phyloP scores from a whole-genome alignment of 2,329 filamentous ascomycete genomes.

The Diaporthe sp. region DNA sequence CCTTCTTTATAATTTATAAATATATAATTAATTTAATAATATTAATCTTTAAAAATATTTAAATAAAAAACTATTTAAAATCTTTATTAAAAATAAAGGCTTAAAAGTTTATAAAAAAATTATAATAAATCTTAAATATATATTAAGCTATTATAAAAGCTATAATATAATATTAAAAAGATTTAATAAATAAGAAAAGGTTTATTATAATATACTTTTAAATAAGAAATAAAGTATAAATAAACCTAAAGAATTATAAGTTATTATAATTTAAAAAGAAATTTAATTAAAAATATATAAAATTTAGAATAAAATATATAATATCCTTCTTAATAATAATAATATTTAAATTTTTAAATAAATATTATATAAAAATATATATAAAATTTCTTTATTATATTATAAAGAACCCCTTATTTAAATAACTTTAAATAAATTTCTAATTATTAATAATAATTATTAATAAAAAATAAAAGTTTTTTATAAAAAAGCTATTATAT shows the following conservation, averaged over 20 bases:
- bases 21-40: not conserved
- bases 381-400: not conserved
- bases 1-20: not conserved
- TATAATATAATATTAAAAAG: not conserved
- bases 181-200: not conserved
- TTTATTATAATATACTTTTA: not conserved
- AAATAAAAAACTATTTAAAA: not conserved
- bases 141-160: not conserved
- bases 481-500: not conserved
- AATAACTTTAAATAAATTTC: not conserved
- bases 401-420: not conserved
- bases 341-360: not conserved
- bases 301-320: not conserved
- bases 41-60: not conserved
- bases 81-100: not conserved
- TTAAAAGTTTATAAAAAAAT: not conserved
- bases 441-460: not conserved
- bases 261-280: not conserved
- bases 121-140: not conserved
- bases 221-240: not conserved
- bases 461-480: not conserved
- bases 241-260: not conserved
- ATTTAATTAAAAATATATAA: not conserved
- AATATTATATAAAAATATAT: not conserved
- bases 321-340: not conserved